Conservation (phyloP, 805 yeast species). For the Maudiozyma turicensis region DNA sequence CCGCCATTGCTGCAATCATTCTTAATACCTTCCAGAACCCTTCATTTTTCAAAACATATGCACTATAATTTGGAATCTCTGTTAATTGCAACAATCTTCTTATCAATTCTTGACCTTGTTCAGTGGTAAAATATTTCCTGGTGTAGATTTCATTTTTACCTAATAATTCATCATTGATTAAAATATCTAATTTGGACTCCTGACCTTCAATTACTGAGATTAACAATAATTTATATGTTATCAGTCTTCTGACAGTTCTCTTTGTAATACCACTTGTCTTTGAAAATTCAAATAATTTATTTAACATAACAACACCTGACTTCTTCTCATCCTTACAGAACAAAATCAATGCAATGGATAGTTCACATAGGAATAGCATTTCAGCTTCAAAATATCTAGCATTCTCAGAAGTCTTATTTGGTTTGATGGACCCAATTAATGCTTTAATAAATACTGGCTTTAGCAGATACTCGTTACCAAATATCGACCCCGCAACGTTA, state of each 20-base stretch:
- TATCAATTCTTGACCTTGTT: constrained; percentile 40
- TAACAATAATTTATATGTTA: constrained; percentile 32
- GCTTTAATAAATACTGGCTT: constrained; percentile 25
- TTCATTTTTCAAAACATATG: constrained; percentile 39
- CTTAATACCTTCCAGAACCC: constrained; percentile 48
- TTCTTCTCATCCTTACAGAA: constrained; percentile 28
- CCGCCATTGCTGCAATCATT: constrained; percentile 36
- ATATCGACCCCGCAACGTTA: constrained; percentile 46
- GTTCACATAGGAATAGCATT: constrained; percentile 40
- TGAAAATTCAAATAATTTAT: constrained; percentile 12
- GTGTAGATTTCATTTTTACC: constrained; percentile 27
- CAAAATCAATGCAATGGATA: constrained; percentile 23
- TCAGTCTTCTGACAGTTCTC: constrained; percentile 24
- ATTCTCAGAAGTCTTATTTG: constrained; percentile 23
- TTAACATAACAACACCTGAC: constrained; percentile 15
- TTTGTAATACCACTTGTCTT: constrained; percentile 15
- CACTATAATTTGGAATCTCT: constrained; percentile 16
- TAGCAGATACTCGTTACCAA: constrained; percentile 34
- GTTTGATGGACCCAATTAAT: constrained; percentile 30
- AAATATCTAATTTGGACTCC: constrained; percentile 11
- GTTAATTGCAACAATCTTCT: constrained; percentile 30
- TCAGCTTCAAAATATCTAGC: constrained; percentile 38
- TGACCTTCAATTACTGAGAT: constrained; percentile 20
- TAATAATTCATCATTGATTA: constrained; percentile 24
- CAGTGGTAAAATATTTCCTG: constrained; percentile 29